A percentile compares a stretch with the other conserved stretches of the same genome.
phyloP scores from a whole-genome alignment of 2,329 filamentous ascomycete species.

The Tolypocladium ovalisporum region DNA sequence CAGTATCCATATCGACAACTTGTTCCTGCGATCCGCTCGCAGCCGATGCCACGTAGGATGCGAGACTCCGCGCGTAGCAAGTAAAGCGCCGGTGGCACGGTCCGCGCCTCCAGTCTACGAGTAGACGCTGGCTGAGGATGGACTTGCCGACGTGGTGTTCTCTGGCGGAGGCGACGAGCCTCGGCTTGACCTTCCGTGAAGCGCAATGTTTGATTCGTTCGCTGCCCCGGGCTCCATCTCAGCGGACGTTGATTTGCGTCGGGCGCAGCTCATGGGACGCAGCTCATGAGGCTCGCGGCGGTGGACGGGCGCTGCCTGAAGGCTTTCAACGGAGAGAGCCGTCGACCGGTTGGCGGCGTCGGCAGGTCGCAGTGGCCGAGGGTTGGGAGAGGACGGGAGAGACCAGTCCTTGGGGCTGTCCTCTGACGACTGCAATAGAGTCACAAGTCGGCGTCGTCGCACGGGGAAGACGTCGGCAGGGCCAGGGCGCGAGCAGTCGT shows the following conservation, averaged over 20 bases:
- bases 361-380: not conserved
- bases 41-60: constrained; percentile 1
- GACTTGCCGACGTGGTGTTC: not conserved
- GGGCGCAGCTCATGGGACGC: constrained; percentile 8
- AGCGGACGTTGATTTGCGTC: constrained; percentile 17
- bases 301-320: not conserved
- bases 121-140: not conserved
- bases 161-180: constrained; percentile 5
- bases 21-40: constrained; percentile 3
- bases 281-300: constrained; percentile 2
- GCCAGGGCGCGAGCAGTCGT: not conserved
- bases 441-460: not conserved
- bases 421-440: not conserved
- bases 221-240: constrained; percentile 26
- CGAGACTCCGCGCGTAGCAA: not conserved
- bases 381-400: not conserved
- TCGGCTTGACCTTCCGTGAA: constrained; percentile 7
- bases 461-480: not conserved
- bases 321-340: not conserved
- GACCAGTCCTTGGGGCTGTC: not conserved
- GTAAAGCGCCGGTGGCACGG: constrained; percentile 4
- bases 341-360: constrained; percentile 1
- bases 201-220: not conserved
- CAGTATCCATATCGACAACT: constrained; percentile 48
- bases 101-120: not conserved